Evolutionary conservation across 2,329 filamentous ascomycete genomes (phyloP), one percentile per base, ranked within the genome.

Genomic region (Pseudogymnoascus sp.): DNA sequence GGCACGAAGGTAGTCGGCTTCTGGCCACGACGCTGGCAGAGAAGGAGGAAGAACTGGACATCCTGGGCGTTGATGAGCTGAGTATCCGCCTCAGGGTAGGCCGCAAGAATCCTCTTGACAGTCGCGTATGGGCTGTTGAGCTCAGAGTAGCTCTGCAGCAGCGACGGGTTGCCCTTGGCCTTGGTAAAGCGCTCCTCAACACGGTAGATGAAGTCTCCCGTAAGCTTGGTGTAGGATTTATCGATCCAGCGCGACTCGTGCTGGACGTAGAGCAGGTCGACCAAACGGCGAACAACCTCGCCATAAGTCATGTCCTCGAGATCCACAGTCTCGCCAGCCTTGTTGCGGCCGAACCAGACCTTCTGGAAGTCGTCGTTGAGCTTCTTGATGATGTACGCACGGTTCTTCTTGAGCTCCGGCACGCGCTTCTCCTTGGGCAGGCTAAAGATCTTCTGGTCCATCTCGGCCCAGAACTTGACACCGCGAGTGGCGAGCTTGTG

Each of bases 21-120:
- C 80, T 99, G 94, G 39, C 88, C 88, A 57, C 89, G 90, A 37
- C 91, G 87, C 77, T 94, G 87, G 81, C 92, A 97, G 43, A 99
- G 86, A 35, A 96, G 81, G 60, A 99, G 76, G 81, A 99, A 97
- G 76, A 97, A 89, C 77, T 99, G 94, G 8, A 96, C 91, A 77
- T 99, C 94, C 75, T 99, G 94, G 11, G 95, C 94, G 70, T 94
- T 97, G 80, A 99, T 96, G 69, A 99, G 86, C 75, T 99, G 94
- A 58, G 82, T 82, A 63, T 93, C 87, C 4, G 92, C 88, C 69
- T 95, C 91, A 1, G 93, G 91, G 71, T 96, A 97, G 39, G 87
- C 81, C 25, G 86, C 80, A 47, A 97, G 78, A 63, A 99, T 89
- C 65, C 84, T 86, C 67, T 94, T 85, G 22, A 97, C 81, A 4